Evolutionary conservation across 495 filamentous ascomycete species (phyloP), one percentile per base, ranked within the genome.

Genomic region (Trichoderma virens): DNA sequence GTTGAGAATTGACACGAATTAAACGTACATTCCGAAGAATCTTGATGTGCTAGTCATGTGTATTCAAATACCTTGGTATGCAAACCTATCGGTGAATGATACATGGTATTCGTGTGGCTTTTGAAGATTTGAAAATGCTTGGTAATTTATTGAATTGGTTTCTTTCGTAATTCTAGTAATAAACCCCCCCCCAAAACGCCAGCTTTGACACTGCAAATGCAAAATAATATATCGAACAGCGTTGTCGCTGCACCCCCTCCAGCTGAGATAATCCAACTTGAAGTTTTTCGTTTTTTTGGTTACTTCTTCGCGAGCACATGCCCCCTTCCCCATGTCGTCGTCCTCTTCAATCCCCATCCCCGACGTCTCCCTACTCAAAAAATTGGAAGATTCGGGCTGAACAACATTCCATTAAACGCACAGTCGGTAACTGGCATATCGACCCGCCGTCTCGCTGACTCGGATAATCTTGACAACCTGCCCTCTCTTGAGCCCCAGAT

Each of bases 391-490:
- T 28, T 18, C 14, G 75, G n/a, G n/a, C n/a, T n/a, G n/a, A n/a
- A n/a, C n/a, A n/a, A n/a, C n/a, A n/a, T n/a, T n/a, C n/a, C n/a
- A n/a, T n/a, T 73, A 85, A 69, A 85, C 81, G 64, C 80, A 83
- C 18, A 85, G 69, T 59, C 84, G 67, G 68, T 88, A 88, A 81
- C 88, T 91, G 65, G 89, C 89, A 77, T 92, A 92, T 43, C 89
- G 76, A 32, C 89, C 89, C 2, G 88, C 89, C 27, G 89, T 92
- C 79, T 91, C 89, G 64, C 79, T 83, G 63, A 85, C 89, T 61
- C 94, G 81, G 62, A 98, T 95, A 69, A 98, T 98, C 86, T 98
- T 98, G 65, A 98, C 95, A 14, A 98, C 92, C 80, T 98, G 92
- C 3, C 94, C 92, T 70, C 91, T 85, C 78, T 91, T 87, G 75